A percentile compares a stretch with the other conserved stretches of the same genome.
phyloP scores from a whole-genome alignment of 306 rosid genomes.

The Medicago ruthenica region DNA sequence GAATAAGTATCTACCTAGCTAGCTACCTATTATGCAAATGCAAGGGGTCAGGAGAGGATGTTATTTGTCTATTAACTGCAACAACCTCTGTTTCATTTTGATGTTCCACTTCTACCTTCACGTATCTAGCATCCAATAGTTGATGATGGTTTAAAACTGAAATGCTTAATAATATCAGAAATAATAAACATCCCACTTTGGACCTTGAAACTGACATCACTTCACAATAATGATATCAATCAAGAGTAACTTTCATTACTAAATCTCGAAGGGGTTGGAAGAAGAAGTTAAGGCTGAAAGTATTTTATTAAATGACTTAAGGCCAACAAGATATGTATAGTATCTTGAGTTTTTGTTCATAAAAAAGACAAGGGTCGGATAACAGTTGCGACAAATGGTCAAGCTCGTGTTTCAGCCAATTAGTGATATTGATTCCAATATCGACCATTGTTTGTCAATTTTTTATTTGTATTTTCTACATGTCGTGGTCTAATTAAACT shows the following conservation, averaged over 20 bases:
- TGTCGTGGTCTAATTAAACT: too few species aligned
- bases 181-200: conserved; percentile 44
- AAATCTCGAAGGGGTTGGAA: not conserved
- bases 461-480: too few species aligned
- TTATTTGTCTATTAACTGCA: conserved; percentile 62
- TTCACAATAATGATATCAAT: conserved; percentile 18
- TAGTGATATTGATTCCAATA: too few species aligned
- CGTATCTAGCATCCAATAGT: conserved; percentile 53
- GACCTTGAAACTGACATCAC: conserved; percentile 58
- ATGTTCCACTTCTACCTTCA: conserved; percentile 37
- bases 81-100: conserved; percentile 37
- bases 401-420: too few species aligned
- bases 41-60: conserved; percentile 81
- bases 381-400: too few species aligned
- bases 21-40: conserved; percentile 70
- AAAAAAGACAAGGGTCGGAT: too few species aligned
- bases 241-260: not conserved
- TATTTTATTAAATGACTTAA: not conserved
- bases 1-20: too few species aligned
- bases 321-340: not conserved
- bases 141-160: conserved; percentile 39
- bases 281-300: not conserved
- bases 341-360: too few species aligned
- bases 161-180: conserved; percentile 54
- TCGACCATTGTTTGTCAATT: too few species aligned